Base-by-base conservation (phyloP, 2,329 filamentous ascomycete genomes). In the Botrytis galanthina region DNA sequence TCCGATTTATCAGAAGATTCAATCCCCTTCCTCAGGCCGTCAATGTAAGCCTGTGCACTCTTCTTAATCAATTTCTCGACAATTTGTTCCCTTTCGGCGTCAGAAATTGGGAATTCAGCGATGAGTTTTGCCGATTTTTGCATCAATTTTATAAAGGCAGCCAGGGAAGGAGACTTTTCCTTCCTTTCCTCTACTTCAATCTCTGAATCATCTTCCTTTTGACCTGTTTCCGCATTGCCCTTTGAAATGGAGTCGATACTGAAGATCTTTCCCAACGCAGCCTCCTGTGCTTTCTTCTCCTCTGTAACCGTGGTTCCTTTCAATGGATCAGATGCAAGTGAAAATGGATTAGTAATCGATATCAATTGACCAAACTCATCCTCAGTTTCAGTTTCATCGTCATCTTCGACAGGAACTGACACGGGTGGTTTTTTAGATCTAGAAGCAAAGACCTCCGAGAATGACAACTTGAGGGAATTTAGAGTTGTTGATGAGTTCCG, bases 261-360 rank as follows among this genome's bases (percentile, higher is more conserved):
- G 66, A 90, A 86, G 26, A 90, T 86, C 61, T 82, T 84, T 3
- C 83, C 86, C 7, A 90, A 77, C 0, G 87, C 84, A 1, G 83
- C 81, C 75, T 90, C 88, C 74, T 90, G 88, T 3, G 81, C 81
- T 75, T 87, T 88, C 61, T 84, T 84, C 77, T 88, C 86, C 77
- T 89, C 86, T 64, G 86, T 84, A 0, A 86, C 86, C 22, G 84
- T 83, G 69, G 86, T 84, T 0, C 80, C 81, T 74, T 85, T 87
- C 18, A 84, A 83, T 5, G 86, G 83, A 2, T 82, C 83, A 70
- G 80, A 84, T 22, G 81, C 77, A 51, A 85, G 84, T 1, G 77
- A 73, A 63, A 80, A 76, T 1, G 85, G 83, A n/a, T 39, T 35
- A 4, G 75, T 75, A 37, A 73, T 5, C 42, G 35, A 73, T 60